Percentiles rank a stretch among this genome's conserved stretches.
Conservation (phyloP, 257 asterid species). For the Solanum ossicruentum region DNA sequence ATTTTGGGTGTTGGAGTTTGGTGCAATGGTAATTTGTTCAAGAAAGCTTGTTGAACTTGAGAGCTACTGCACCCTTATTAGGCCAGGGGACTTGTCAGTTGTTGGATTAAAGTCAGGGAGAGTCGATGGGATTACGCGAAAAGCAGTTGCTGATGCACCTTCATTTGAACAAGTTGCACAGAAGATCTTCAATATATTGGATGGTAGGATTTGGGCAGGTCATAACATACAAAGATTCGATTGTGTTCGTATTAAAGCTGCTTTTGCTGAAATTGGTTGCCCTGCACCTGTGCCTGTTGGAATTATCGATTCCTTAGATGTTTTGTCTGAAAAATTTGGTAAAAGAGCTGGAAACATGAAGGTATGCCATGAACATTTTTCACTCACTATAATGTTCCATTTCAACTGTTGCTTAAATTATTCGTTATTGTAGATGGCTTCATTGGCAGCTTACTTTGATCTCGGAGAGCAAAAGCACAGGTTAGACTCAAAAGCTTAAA, state of each 20-base stretch:
- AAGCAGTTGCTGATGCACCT: conserved; percentile 57
- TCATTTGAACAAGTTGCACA: conserved; percentile 61
- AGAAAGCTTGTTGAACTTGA: conserved; percentile 59
- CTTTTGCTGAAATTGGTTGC: conserved; percentile 41
- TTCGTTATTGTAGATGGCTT: conserved; percentile 53
- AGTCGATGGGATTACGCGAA: conserved; percentile 57
- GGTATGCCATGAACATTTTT: conserved; percentile 22
- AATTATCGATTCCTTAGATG: conserved; percentile 64
- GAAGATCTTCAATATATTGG: conserved; percentile 49
- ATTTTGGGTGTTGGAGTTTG: conserved; percentile 68
- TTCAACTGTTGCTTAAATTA: neutral
- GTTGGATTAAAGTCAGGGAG: conserved; percentile 47
- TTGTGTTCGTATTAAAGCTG: conserved; percentile 65
- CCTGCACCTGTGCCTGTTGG: conserved; percentile 67
- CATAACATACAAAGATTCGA: conserved; percentile 85
- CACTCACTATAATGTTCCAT: neutral
- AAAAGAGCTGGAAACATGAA: conserved; percentile 96
- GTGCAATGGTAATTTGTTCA: conserved; percentile 76
- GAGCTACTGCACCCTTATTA: conserved; percentile 71
- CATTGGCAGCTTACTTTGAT: conserved; percentile 82
- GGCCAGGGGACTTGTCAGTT: conserved; percentile 54
- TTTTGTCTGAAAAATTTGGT: conserved; percentile 61
- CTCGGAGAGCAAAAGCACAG: conserved; percentile 92
- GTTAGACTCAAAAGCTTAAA: conserved; percentile 8
- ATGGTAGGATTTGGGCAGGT: conserved; percentile 96